phyloP scores from a whole-genome alignment of 352 stramenopile genomes.

The Pythium chondricola region DNA sequence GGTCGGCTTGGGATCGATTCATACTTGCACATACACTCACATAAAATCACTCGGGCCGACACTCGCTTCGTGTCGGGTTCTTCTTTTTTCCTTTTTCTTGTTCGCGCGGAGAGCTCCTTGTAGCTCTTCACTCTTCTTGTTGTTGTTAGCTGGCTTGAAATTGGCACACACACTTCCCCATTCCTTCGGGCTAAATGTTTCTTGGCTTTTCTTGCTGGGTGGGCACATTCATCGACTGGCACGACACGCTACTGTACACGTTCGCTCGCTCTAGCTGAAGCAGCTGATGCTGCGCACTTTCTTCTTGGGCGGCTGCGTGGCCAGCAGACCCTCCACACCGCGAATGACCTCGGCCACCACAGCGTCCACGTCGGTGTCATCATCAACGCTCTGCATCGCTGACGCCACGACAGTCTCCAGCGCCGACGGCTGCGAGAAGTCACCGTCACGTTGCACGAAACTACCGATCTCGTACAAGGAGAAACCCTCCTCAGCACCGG shows the following conservation, averaged over 20 bases:
- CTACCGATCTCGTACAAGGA: conserved; percentile 83
- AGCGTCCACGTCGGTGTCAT: conserved; percentile 38
- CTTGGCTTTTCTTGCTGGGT: conserved; percentile 6
- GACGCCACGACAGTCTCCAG: conserved; percentile 65
- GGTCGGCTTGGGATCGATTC: no score
- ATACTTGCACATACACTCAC: no score
- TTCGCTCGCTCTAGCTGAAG: conserved; percentile 48
- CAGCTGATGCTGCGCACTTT: conserved; percentile 87
- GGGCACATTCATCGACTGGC: background rate
- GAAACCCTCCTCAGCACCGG: conserved; percentile 68
- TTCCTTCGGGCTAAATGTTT: conserved; percentile 12
- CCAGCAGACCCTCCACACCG: conserved; percentile 39
- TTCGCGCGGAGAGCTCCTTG: conserved; percentile 7
- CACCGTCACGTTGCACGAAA: conserved; percentile 72
- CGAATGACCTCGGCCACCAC: conserved; percentile 45
- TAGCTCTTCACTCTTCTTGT: background rate
- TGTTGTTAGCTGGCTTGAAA: no score
- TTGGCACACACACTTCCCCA: conserved; percentile 1
- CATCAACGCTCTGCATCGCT: conserved; percentile 26
- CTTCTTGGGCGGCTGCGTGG: conserved; percentile 59
- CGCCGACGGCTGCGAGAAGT: conserved; percentile 69
- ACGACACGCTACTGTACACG: conserved; percentile 7
- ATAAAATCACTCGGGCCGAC: no score
- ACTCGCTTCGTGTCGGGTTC: conserved; percentile 20
- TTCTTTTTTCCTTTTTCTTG: conserved; percentile 15